A percentile compares a stretch with the other conserved stretches of the same genome.
These are phyloP conservation scores for Zelopaecilomyces penicillatus DNA, from an alignment of 2,329 filamentous ascomycete genomes.

Conservation along the genomic window DNA sequence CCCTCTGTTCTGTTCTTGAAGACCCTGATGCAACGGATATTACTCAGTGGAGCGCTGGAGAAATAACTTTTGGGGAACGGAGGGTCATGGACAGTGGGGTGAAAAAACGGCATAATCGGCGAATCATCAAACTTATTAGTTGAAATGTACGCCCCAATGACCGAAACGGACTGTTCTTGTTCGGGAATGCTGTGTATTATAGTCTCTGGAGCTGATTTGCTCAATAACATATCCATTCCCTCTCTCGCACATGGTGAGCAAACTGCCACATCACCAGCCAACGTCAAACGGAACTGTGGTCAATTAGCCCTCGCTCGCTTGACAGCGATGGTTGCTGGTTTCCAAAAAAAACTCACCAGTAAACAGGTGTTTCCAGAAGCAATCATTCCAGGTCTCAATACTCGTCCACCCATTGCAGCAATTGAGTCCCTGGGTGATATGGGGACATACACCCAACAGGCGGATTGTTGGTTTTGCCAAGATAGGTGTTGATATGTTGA, in stretches of 20 bases:
- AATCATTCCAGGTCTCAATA: background rate
- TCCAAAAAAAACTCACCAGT: constrained; percentile 4
- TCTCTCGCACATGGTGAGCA: constrained; percentile 1
- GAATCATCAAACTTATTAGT: background rate
- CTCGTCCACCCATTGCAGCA: constrained; percentile 5
- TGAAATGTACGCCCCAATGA: constrained; percentile 7
- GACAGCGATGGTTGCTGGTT: background rate
- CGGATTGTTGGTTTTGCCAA: constrained; percentile 4
- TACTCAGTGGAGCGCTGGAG: constrained; percentile 7
- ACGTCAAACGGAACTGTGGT: constrained; percentile 10
- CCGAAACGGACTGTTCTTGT: constrained; percentile 4
- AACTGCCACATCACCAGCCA: constrained; percentile 8
- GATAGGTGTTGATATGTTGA: constrained; percentile 8
- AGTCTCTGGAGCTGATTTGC: background rate
- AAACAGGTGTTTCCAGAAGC: constrained; percentile 3
- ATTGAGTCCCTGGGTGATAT: constrained; percentile 8
- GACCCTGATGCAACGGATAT: constrained; percentile 5
- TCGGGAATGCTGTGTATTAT: constrained; percentile 5
- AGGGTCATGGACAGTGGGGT: constrained; percentile 1
- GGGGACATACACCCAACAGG: constrained; percentile 11
- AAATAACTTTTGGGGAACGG: constrained; percentile 7
- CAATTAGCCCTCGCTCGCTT: background rate
- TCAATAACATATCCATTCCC: constrained; percentile 5
- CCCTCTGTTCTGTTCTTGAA: constrained; percentile 4
- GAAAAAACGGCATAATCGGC: constrained; percentile 3